Percentiles rank a stretch among this genome's conserved stretches.
Evolutionary conservation across 2,329 filamentous ascomycete genomes (phyloP).

Genomic region (Beauveria pseudobassiana): DNA sequence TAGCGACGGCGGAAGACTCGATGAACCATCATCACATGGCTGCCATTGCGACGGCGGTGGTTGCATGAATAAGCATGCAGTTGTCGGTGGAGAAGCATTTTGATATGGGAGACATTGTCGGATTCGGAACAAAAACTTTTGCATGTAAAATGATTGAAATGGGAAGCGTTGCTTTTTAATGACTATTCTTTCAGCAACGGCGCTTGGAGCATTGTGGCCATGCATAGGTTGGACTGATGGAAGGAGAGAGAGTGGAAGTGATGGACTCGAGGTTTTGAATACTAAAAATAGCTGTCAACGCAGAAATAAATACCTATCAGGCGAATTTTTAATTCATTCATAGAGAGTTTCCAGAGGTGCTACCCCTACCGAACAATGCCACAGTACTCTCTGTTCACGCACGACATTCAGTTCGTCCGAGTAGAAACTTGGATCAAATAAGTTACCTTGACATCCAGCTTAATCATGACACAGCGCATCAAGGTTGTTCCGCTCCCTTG

Average conservation of each 20-base stretch:
- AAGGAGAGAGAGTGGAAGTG: too few relatives aligned
- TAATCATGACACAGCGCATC: constrained; percentile 1
- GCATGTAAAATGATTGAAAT: background rate
- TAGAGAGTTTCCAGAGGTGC: too few relatives aligned
- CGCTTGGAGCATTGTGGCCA: background rate
- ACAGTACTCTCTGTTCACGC: too few relatives aligned
- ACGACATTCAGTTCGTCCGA: too few relatives aligned
- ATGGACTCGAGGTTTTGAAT: background rate
- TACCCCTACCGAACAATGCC: too few relatives aligned
- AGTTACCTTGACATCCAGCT: background rate
- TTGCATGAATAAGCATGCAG: background rate
- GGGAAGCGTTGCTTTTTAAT: background rate
- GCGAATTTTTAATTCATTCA: too few relatives aligned
- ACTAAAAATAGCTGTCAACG: too few relatives aligned
- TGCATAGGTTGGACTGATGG: background rate
- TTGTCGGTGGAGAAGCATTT: too few relatives aligned
- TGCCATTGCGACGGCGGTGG: constrained; percentile 7
- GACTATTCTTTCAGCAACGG: background rate
- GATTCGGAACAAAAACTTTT: background rate
- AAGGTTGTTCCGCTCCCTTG: constrained; percentile 7
- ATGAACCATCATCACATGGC: constrained; percentile 9
- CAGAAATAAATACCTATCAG: too few relatives aligned
- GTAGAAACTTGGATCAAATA: too few relatives aligned
- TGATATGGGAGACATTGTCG: background rate
- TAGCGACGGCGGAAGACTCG: background rate